Conservation (phyloP, 2,329 filamentous ascomycete genomes). For the Curvularia spicifera region DNA sequence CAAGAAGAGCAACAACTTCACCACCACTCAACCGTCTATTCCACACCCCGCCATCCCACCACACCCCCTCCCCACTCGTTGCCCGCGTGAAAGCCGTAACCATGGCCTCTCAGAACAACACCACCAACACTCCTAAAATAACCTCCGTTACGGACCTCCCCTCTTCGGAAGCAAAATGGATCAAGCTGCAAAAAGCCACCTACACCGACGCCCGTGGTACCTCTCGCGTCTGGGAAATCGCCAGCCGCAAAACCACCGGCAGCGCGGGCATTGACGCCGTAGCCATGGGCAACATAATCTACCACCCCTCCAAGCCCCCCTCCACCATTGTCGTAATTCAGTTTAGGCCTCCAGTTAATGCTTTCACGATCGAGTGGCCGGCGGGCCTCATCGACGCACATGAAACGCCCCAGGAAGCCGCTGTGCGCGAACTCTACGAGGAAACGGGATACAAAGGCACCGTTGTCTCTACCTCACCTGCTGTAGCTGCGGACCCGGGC, state of each 20-base stretch:
- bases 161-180: slow-evolving; percentile 36
- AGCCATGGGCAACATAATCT: slow-evolving; percentile 72
- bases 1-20: neutral
- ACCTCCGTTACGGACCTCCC: slow-evolving; percentile 32
- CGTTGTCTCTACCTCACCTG: slow-evolving; percentile 26
- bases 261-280: slow-evolving; percentile 66
- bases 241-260: slow-evolving; percentile 68
- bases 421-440: slow-evolving; percentile 65
- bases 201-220: slow-evolving; percentile 68
- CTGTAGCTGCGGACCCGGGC: slow-evolving; percentile 35
- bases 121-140: slow-evolving; percentile 20
- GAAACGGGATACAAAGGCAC: slow-evolving; percentile 67
- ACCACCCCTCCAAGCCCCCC: slow-evolving; percentile 36
- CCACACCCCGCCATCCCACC: neutral
- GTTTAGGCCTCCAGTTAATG: slow-evolving; percentile 65
- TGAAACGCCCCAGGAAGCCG: slow-evolving; percentile 63
- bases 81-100: slow-evolving; percentile 16
- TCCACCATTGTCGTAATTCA: slow-evolving; percentile 53
- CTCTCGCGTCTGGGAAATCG: slow-evolving; percentile 71
- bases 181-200: slow-evolving; percentile 47
- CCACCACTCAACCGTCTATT: neutral
- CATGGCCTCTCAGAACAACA: slow-evolving; percentile 12
- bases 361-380: slow-evolving; percentile 65
- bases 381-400: slow-evolving; percentile 56
- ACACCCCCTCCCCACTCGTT: slow-evolving; percentile 9